Percentiles rank a stretch among this genome's conserved stretches.
phyloP scores from a whole-genome alignment of 192 early-diverging fungal genomes.

The Entomortierella chlamydospora region DNA sequence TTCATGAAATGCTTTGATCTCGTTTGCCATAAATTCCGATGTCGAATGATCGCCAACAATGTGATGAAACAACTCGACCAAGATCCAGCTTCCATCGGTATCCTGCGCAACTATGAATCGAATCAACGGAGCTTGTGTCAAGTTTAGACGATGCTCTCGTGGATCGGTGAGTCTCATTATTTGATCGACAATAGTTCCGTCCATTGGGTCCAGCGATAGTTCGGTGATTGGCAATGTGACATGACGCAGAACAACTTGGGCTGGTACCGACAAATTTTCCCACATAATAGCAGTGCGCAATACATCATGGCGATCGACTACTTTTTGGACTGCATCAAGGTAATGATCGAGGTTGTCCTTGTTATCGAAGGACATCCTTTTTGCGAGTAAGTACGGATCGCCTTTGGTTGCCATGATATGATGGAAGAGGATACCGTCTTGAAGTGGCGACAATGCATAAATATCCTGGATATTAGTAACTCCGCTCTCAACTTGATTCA shows the following conservation, averaged over 20 bases:
- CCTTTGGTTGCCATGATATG: neutral
- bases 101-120: too few species aligned
- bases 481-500: neutral
- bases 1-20: too few species aligned
- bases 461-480: neutral
- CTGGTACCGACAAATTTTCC: neutral
- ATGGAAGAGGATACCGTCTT: neutral
- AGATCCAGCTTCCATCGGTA: too few species aligned
- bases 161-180: too few species aligned
- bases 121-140: too few species aligned
- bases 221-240: neutral
- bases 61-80: too few species aligned
- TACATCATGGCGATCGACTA: neutral
- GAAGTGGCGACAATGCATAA: neutral
- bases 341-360: neutral
- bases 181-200: neutral
- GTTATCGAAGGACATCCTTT: neutral
- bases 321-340: neutral
- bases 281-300: neutral
- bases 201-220: neutral
- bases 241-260: neutral
- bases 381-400: neutral
- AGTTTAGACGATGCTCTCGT: too few species aligned
- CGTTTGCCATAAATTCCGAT: too few species aligned
- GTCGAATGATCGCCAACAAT: too few species aligned